Percentiles rank a stretch among this genome's conserved stretches.
phyloP scores from a whole-genome alignment of 371 early-diverging fungal genomes.

The Rhizopus stolonifer region DNA sequence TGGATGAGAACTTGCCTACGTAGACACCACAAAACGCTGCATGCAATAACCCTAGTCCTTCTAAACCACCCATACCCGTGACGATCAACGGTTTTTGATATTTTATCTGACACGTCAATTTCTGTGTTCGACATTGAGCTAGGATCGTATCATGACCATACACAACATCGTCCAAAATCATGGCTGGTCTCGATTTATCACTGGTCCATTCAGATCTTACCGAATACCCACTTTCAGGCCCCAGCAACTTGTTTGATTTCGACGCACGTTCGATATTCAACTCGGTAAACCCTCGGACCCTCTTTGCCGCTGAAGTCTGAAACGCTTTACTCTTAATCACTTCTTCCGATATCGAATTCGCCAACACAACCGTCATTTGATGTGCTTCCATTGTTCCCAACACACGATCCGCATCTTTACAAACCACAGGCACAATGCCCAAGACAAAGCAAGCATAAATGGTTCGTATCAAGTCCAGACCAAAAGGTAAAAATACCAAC shows the following conservation, averaged over 20 bases:
- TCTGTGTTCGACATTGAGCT: conserved; percentile 73
- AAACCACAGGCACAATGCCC: conserved; percentile 72
- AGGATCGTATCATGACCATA: conserved; percentile 66
- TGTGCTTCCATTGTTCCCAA: conserved; percentile 63
- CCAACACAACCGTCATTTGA: conserved; percentile 55
- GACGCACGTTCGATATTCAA: conserved; percentile 49
- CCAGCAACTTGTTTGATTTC: conserved; percentile 49
- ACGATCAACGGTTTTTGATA: conserved; percentile 59
- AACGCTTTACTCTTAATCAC: conserved; percentile 41
- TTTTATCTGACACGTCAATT: conserved; percentile 69
- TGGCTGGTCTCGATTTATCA: conserved; percentile 35
- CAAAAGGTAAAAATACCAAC: conserved; percentile 67
- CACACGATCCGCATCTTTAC: conserved; percentile 27
- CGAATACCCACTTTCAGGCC: conserved; percentile 51
- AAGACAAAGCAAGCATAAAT: conserved; percentile 81
- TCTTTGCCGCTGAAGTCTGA: too few species aligned
- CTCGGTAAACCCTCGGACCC: too few species aligned
- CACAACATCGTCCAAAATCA: conserved; percentile 56
- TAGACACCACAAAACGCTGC: conserved; percentile 71
- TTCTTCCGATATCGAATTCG: conserved; percentile 69
- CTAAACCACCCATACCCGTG: conserved; percentile 60
- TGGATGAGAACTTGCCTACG: conserved; percentile 50
- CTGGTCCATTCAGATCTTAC: conserved; percentile 37
- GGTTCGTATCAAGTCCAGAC: conserved; percentile 70
- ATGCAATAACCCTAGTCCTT: conserved; percentile 77